Evolutionary conservation across 768 basidiomycete species (phyloP), one percentile per base, ranked within the genome.

Genomic region (Pisolithus orientalis): DNA sequence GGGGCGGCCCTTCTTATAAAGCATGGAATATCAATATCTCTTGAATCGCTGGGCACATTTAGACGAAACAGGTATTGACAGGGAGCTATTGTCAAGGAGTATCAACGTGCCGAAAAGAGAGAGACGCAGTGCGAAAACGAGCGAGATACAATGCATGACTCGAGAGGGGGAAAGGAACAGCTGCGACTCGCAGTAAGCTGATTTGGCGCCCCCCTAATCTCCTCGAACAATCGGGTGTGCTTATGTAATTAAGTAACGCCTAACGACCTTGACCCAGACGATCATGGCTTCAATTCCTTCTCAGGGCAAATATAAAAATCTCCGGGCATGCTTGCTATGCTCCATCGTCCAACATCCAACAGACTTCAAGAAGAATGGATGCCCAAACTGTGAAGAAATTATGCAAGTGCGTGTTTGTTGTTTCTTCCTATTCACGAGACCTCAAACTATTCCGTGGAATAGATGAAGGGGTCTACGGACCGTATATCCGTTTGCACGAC

Each of bases 311-410:
- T 83, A 84, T 53, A 89, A 84, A 62, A 78, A 82, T 52, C 80
- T 94, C 8, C 80, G 95, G 50, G 94, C 95, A 17, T 99, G 95
- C 64, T 77, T 97, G 1, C 78, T 97, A 39, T 99, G 96, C 69
- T 96, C 94, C 0, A 80, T 96, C 55, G 82, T 98, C 17, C 92
- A 92, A 62, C 75, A 84, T 0, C 83, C 91, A 0, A 72, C 75
- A 39, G 95, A 97, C 59, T 99, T 97, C 66, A 75, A 85, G 40
- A 84, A 80, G 60, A 71, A 75, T 21, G 96, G 96, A 5, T 99
- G 96, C 66, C 95, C 95, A 42, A 99, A 99, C 67, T 99, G 96
- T 64, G 95, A 98, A 60, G 91, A 95, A 65, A 77, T 94, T 58
- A 80, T 98, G 67, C 87, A 94, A 77, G 95, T 94, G 54, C 51